These are phyloP conservation scores for Blastocystis sp. DNA, from an alignment of 352 stramenopile species.

Conservation along the genomic window DNA sequence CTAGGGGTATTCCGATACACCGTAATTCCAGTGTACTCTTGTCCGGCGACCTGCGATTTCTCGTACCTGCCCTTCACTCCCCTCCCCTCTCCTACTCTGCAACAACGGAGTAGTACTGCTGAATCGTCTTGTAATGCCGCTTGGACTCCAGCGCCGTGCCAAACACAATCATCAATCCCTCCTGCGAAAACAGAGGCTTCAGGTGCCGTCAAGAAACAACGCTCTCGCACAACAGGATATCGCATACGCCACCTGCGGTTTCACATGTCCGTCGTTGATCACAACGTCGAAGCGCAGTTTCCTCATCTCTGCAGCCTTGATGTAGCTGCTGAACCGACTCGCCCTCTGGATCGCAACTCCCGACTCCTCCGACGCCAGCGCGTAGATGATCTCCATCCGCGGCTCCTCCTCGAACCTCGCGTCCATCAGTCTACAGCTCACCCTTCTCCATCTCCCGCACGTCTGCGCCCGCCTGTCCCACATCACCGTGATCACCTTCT, in stretches of 20 bases:
- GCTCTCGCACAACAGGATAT: not conserved
- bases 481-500: conserved; percentile 5
- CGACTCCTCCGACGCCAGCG: not conserved
- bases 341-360: not conserved
- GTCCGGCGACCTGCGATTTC: not conserved
- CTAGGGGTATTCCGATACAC: conserved; percentile 4
- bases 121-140: not conserved
- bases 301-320: not conserved
- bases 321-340: not conserved
- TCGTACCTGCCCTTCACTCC: not conserved
- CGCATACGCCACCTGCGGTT: not conserved
- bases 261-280: conserved; percentile 2
- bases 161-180: conserved; percentile 35
- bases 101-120: conserved; percentile 13
- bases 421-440: not conserved
- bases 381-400: not conserved
- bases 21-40: conserved; percentile 27
- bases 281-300: conserved; percentile 24
- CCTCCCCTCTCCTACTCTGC: not conserved
- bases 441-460: not conserved
- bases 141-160: not conserved
- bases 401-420: not conserved
- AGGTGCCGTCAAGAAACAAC: not conserved
- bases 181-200: not conserved
- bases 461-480: not conserved